Evolutionary conservation across 228 moss, liverwort and hornwort genomes (phyloP).

Genomic region (Sphagnum fallax): DNA sequence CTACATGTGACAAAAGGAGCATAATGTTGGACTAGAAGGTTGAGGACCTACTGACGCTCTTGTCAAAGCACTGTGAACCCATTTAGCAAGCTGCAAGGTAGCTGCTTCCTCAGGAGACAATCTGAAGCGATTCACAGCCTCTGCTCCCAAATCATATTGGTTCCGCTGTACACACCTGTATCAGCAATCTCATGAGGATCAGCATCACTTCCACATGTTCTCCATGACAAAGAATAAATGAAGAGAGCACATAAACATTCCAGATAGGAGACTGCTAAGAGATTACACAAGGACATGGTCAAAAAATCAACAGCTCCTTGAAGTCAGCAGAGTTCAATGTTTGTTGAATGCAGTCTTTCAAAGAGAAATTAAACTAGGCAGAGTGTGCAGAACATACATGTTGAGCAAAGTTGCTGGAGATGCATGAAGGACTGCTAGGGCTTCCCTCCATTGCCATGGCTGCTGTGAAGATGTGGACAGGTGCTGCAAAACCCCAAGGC

Average conservation of each 20-base stretch:
- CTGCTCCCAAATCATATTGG: conserved; percentile 90
- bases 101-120: conserved; percentile 84
- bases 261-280: not conserved
- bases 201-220: too few relatives aligned
- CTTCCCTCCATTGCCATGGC: conserved; percentile 91
- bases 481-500: conserved; percentile 71
- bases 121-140: conserved; percentile 81
- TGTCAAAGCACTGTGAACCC: conserved; percentile 65
- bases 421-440: conserved; percentile 72
- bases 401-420: conserved; percentile 87
- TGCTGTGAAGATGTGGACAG: conserved; percentile 63
- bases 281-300: not conserved
- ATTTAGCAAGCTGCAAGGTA: conserved; percentile 82
- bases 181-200: not conserved
- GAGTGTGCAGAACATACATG: conserved; percentile 37
- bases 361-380: not conserved
- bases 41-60: conserved; percentile 49
- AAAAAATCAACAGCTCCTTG: too few relatives aligned
- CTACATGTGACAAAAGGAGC: too few relatives aligned
- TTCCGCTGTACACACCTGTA: conserved; percentile 92
- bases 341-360: too few relatives aligned
- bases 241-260: not conserved
- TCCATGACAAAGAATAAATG: too few relatives aligned
- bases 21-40: not conserved
- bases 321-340: too few relatives aligned